phyloP scores from a whole-genome alignment of 441 rosid genomes.

The Erodium texanum region DNA sequence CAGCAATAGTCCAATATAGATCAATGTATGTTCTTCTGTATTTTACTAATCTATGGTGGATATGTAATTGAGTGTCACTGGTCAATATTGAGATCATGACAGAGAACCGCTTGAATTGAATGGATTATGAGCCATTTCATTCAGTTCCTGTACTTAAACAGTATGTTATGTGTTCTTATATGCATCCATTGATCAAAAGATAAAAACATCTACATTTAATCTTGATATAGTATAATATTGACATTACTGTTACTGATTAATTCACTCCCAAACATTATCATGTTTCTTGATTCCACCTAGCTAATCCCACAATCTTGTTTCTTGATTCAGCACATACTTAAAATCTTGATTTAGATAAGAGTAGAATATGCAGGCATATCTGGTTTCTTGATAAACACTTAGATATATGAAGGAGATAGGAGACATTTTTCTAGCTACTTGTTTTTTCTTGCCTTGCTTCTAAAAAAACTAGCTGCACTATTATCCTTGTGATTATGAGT shows the following conservation, averaged over 20 bases:
- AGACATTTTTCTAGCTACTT: not conserved
- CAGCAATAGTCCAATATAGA: not conserved
- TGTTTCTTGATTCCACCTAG: no score
- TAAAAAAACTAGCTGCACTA: not conserved
- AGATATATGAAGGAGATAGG: not conserved
- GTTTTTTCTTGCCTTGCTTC: not conserved
- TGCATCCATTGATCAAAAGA: not conserved
- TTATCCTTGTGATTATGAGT: not conserved
- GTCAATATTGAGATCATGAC: no score
- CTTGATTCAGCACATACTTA: no score
- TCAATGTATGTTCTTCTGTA: not conserved
- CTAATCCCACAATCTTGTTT: no score
- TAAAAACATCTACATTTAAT: not conserved
- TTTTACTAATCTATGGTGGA: not conserved
- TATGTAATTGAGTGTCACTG: no score
- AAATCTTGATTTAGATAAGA: no score
- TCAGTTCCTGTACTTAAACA: not conserved
- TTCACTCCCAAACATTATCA: not conserved
- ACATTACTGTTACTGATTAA: not conserved
- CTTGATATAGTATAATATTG: no score
- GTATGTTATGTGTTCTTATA: not conserved
- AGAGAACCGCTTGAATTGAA: not conserved
- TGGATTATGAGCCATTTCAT: not conserved
- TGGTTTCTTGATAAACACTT: not conserved
- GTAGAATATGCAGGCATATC: no score